Conservation (phyloP, 1,139 yeast genomes). For the Magnusiomyces magnusii region DNA sequence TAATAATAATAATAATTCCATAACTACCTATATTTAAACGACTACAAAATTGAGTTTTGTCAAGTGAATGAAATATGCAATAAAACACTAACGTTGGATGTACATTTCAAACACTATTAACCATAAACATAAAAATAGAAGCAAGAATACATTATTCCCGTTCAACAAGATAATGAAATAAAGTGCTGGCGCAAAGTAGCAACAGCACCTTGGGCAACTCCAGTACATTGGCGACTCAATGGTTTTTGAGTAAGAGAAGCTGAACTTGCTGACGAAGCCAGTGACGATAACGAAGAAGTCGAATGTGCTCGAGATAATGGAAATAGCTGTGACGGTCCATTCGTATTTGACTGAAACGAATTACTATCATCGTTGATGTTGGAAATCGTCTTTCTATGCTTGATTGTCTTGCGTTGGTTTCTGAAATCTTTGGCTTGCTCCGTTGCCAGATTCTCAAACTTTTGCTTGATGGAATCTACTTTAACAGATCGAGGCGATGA, state of each 20-base stretch:
- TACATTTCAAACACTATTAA: too few relatives aligned
- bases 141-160: too few relatives aligned
- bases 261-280: background rate
- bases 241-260: background rate
- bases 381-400: background rate
- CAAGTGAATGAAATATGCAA: too few relatives aligned
- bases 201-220: conserved; percentile 3
- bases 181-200: conserved; percentile 5
- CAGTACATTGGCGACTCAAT: background rate
- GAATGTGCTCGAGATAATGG: background rate
- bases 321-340: background rate
- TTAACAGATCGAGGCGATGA: background rate
- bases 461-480: background rate
- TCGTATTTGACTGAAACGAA: background rate
- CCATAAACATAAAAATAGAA: too few relatives aligned
- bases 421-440: background rate
- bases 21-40: too few relatives aligned
- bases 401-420: background rate
- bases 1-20: too few relatives aligned
- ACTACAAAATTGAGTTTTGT: too few relatives aligned
- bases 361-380: background rate
- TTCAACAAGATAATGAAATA: conserved; percentile 5
- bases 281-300: conserved; percentile 1
- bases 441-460: background rate
- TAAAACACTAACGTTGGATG: too few relatives aligned